Evolutionary conservation across 2,329 filamentous ascomycete species (phyloP).

Genomic region (Phyllosticta citriasiana): DNA sequence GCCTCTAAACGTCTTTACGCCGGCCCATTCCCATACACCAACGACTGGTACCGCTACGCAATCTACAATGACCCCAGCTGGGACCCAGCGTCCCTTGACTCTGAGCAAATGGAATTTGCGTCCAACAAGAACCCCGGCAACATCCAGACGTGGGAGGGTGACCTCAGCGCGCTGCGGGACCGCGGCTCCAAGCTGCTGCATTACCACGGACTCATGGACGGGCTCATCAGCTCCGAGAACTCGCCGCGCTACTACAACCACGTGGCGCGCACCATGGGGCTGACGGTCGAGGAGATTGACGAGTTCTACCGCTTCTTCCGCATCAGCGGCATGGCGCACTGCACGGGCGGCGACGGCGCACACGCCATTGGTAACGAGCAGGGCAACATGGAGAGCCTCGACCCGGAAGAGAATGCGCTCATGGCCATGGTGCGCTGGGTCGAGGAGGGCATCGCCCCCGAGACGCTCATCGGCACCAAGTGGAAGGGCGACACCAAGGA

Average conservation of each 20-base stretch:
- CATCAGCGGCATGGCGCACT: constrained; percentile 44
- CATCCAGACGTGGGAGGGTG: constrained; percentile 33
- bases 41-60: constrained; percentile 41
- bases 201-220: constrained; percentile 37
- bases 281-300: constrained; percentile 26
- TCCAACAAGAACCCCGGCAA: constrained; percentile 26
- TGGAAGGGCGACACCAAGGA: constrained; percentile 18
- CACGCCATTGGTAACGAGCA: constrained; percentile 22
- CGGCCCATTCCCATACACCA: constrained; percentile 33
- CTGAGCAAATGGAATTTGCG: constrained; percentile 33
- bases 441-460: constrained; percentile 32
- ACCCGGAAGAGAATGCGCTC: constrained; percentile 36
- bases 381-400: constrained; percentile 16
- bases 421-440: constrained; percentile 41
- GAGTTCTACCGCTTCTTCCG: constrained; percentile 43
- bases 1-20: constrained; percentile 15
- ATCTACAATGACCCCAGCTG: constrained; percentile 37
- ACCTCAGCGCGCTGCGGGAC: constrained; percentile 26
- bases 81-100: constrained; percentile 29
- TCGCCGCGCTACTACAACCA: constrained; percentile 41
- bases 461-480: constrained; percentile 26
- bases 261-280: constrained; percentile 34
- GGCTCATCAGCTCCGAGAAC: constrained; percentile 35
- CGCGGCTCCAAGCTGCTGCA: constrained; percentile 38
- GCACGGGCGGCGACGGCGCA: constrained; percentile 39